A percentile compares a stretch with the other conserved stretches of the same genome.
Evolutionary conservation across 1,284 basidiomycete genomes (phyloP).

Genomic region (Pulveroboletus sp.): DNA sequence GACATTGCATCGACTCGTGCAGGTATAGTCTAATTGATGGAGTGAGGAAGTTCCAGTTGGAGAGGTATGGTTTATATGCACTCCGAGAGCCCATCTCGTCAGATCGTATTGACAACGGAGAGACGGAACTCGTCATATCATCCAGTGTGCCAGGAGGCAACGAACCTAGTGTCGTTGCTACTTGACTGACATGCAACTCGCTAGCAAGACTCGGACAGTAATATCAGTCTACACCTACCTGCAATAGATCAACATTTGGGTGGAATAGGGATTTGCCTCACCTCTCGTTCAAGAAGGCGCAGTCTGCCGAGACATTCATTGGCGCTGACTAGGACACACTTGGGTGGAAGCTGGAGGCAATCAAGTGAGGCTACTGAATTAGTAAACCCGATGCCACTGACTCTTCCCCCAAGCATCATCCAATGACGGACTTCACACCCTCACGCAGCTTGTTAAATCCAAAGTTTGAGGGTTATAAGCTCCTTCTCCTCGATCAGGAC

Average conservation of each 20-base stretch:
- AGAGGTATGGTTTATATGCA: background rate
- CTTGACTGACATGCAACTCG: too few relatives aligned
- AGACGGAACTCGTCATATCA: background rate
- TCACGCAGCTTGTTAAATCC: slow-evolving; percentile 64
- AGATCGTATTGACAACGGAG: background rate
- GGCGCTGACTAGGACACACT: too few relatives aligned
- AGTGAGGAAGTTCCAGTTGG: background rate
- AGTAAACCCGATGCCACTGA: background rate
- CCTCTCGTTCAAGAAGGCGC: too few relatives aligned
- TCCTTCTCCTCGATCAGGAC: slow-evolving; percentile 60
- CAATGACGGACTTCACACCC: slow-evolving; percentile 41
- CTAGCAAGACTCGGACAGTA: too few relatives aligned
- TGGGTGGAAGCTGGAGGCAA: too few relatives aligned
- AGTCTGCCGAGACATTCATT: too few relatives aligned
- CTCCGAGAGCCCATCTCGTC: background rate
- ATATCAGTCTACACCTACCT: too few relatives aligned
- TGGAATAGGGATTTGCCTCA: too few relatives aligned
- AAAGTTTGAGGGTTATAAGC: slow-evolving; percentile 83
- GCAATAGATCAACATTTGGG: too few relatives aligned
- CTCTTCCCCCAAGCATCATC: background rate
- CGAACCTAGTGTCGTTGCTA: background rate
- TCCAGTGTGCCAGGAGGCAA: background rate
- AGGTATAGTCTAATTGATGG: background rate
- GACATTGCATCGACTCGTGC: background rate
- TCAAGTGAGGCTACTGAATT: too few relatives aligned